Conservation (phyloP, 2,329 filamentous ascomycete species). For the Trichoderma hamatum region DNA sequence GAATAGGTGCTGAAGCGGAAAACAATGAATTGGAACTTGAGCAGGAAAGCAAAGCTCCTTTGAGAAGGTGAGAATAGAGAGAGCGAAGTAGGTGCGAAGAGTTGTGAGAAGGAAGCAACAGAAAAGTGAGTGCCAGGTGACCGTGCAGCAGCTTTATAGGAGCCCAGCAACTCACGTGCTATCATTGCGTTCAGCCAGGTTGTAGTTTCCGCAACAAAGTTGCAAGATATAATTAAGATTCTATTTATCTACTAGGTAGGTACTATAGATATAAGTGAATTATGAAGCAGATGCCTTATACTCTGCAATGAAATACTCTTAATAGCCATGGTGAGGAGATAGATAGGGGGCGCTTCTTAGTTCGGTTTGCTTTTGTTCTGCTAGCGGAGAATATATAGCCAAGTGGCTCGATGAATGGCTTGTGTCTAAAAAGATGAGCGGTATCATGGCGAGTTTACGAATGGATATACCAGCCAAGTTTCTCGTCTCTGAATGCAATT, state of each 20-base stretch:
- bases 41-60: background rate
- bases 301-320: background rate
- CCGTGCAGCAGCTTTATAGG: background rate
- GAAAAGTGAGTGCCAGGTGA: constrained; percentile 18
- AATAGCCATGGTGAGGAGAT: background rate
- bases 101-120: background rate
- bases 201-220: background rate
- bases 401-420: background rate
- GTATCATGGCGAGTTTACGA: background rate
- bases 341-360: background rate
- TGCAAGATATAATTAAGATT: background rate
- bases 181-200: background rate
- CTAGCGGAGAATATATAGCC: background rate
- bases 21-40: background rate
- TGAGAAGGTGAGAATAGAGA: background rate
- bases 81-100: background rate
- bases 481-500: background rate
- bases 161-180: constrained; percentile 15
- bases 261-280: background rate
- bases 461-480: background rate
- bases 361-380: background rate
- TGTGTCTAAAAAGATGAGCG: background rate
- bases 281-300: background rate
- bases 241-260: background rate
- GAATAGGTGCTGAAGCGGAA: background rate